A percentile compares a stretch with the other conserved stretches of the same genome.
Evolutionary conservation across 1,139 yeast species (phyloP).

Genomic region (Pichia sp.): DNA sequence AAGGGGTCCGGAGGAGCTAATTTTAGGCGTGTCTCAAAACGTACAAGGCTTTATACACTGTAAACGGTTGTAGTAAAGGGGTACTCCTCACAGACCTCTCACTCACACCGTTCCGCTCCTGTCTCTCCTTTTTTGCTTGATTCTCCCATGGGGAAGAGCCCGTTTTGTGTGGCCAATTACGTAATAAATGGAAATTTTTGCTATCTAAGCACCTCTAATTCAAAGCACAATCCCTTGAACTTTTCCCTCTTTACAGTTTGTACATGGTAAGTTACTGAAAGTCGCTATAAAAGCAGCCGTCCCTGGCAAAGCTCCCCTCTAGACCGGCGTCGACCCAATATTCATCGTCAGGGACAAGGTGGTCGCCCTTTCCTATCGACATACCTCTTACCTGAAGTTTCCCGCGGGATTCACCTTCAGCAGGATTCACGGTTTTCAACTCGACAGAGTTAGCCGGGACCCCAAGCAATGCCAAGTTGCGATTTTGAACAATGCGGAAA

Average conservation of each 20-base stretch:
- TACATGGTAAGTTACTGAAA: background rate
- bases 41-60: background rate
- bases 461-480: constrained; percentile 32
- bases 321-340: constrained; percentile 51
- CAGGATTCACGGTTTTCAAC: constrained; percentile 39
- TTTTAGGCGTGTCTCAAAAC: background rate
- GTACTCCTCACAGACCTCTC: background rate
- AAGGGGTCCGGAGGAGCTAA: background rate
- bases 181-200: background rate
- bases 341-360: constrained; percentile 37
- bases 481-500: constrained; percentile 42
- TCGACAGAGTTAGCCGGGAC: constrained; percentile 50
- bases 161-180: background rate
- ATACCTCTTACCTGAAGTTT: constrained; percentile 60
- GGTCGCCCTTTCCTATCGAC: constrained; percentile 48
- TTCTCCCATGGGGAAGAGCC: background rate
- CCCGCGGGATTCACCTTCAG: constrained; percentile 42
- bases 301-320: constrained; percentile 61
- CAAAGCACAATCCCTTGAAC: no score
- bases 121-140: background rate
- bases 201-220: no score
- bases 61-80: background rate
- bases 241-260: no score
- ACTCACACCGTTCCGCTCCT: background rate
- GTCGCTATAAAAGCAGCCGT: constrained; percentile 61